Conservation (phyloP, 768 basidiomycete species). For the Panus rudis region DNA sequence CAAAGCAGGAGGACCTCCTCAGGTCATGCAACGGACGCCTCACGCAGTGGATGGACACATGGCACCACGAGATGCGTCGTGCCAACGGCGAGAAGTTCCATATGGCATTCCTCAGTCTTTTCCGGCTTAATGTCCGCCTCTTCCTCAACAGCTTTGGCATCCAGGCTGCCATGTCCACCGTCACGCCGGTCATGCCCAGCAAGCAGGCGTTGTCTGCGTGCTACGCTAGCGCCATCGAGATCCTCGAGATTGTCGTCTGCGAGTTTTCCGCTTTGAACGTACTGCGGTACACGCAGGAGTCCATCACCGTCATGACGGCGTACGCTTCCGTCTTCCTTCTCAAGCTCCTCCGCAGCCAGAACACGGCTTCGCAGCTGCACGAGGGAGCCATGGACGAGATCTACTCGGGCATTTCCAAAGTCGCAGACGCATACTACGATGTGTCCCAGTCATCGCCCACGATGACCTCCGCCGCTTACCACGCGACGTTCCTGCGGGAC, state of each 20-base stretch:
- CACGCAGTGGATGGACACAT: conserved; percentile 63
- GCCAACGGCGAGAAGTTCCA: conserved; percentile 74
- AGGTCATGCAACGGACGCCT: conserved; percentile 67
- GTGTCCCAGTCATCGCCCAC: conserved; percentile 52
- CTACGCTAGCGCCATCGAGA: conserved; percentile 66
- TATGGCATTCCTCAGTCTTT: conserved; percentile 65
- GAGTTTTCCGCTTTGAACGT: conserved; percentile 71
- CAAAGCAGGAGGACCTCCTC: conserved; percentile 69
- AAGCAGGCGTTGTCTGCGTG: conserved; percentile 64
- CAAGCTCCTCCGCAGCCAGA: conserved; percentile 66
- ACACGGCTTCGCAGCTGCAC: conserved; percentile 47
- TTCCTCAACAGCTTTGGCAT: conserved; percentile 84
- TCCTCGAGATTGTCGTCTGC: conserved; percentile 61
- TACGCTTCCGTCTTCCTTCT: conserved; percentile 79
- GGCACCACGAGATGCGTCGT: conserved; percentile 71
- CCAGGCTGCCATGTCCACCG: conserved; percentile 52
- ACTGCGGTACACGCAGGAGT: conserved; percentile 83
- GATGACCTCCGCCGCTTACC: conserved; percentile 57
- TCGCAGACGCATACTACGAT: conserved; percentile 74
- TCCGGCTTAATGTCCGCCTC: conserved; percentile 70
- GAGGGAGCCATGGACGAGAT: conserved; percentile 61
- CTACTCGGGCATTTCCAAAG: conserved; percentile 54
- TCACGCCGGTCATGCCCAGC: conserved; percentile 53
- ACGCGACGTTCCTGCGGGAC: conserved; percentile 71
- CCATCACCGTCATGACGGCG: conserved; percentile 79